Percentiles rank a stretch among this genome's conserved stretches.
Conservation (phyloP, 129 eudicot species). For the Tagetes patula region DNA sequence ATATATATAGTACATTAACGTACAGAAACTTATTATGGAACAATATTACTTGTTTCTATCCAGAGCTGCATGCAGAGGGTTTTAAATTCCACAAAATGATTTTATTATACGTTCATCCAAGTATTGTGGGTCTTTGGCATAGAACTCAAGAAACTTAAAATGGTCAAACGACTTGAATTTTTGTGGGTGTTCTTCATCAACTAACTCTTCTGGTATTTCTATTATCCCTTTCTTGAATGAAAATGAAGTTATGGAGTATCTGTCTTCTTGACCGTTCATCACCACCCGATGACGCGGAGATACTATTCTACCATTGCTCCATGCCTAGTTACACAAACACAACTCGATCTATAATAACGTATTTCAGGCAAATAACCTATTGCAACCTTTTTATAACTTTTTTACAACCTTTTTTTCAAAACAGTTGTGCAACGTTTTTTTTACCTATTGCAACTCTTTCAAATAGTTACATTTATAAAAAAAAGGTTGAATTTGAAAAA, state of each 20-base stretch:
- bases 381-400: too few relatives aligned
- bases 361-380: too few relatives aligned
- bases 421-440: too few relatives aligned
- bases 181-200: background rate
- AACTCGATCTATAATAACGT: background rate
- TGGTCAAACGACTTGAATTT: background rate
- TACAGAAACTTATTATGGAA: too few relatives aligned
- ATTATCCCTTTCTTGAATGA: background rate
- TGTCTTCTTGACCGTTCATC: background rate
- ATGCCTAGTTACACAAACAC: background rate
- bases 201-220: background rate
- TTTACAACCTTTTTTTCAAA: too few relatives aligned
- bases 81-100: background rate
- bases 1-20: too few relatives aligned
- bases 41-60: too few relatives aligned
- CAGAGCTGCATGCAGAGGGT: too few relatives aligned
- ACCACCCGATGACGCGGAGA: background rate
- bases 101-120: background rate
- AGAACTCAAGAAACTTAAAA: background rate
- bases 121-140: background rate
- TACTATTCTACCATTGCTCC: background rate
- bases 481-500: too few relatives aligned
- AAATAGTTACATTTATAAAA: too few relatives aligned
- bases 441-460: too few relatives aligned
- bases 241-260: background rate